Base-by-base conservation (phyloP, 1,284 basidiomycete species). In the Grifola frondosa region DNA sequence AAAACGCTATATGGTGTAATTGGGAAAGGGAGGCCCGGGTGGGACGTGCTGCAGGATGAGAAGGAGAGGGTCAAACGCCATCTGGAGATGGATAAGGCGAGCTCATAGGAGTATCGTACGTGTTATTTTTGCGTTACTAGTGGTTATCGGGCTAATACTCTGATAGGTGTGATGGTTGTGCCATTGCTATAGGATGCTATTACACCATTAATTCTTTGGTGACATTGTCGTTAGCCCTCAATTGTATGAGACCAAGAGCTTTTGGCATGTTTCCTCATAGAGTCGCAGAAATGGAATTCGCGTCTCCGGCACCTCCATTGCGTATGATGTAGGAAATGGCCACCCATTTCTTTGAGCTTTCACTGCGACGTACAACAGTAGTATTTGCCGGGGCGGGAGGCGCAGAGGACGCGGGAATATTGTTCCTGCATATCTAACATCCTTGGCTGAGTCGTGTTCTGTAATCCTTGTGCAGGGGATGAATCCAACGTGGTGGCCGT, bases 1-100 rank as follows among this genome's bases (percentile, higher is more conserved):
- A 74, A 74, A 44, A 77, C 80, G 37, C 59, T 88, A 53, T 83
- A 80, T 62, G 85, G 85, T 6, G 73, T 77, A 4, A 56, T 60
- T 23, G 59, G 50, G 10, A 53, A 60, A n/a, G 61, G 67, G 16
- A 61, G 69, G 45, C 81, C 83, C 9, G 79, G 78, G 6, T 66
- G 78, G 61, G 75, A 81, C 39, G 64, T 74, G 13, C 48, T 87
- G 55, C 65, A 74, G 60, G 84, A 85, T 51, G 67, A 70, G 31
- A 59, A 45, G 33, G 30, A 33, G 39, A 38, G 40, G 16, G 16
- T 40, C 6, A 37, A 48, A 37, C 24, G 15, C 22, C 19, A 40
- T 26, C 24, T 28, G 11, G 30, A 16, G 13, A 33, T 40, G 34
- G 30, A 30, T 24, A 20, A 42, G 20, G 24, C 41, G 35, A 24